Percentiles rank a stretch among this genome's conserved stretches.
These are phyloP conservation scores for Aspergillus brasiliensis DNA, from an alignment of 2,329 filamentous ascomycete species.

Conservation along the genomic window DNA sequence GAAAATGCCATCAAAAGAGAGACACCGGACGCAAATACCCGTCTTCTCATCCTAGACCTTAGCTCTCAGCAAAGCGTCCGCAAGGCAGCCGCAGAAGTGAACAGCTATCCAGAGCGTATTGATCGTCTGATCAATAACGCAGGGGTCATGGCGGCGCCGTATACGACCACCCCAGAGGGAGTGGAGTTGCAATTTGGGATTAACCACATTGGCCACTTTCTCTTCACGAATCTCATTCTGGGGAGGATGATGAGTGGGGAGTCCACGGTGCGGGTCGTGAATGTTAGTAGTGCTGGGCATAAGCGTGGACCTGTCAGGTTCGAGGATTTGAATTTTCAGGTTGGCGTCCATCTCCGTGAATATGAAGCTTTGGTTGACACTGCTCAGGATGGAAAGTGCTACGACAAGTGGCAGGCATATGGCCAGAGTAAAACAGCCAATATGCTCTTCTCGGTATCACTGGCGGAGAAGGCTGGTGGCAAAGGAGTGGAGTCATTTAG, in stretches of 20 bases:
- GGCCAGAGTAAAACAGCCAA: conserved; percentile 7
- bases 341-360: neutral
- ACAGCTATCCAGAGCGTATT: neutral
- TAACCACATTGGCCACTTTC: conserved; percentile 5
- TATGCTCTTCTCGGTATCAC: conserved; percentile 3
- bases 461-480: neutral
- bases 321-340: conserved; percentile 3
- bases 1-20: neutral
- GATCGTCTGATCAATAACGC: conserved; percentile 4
- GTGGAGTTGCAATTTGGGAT: conserved; percentile 7
- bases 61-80: neutral
- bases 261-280: neutral
- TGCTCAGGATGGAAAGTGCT: neutral
- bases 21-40: neutral
- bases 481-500: neutral
- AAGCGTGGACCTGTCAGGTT: neutral
- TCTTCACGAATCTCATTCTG: neutral
- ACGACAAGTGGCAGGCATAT: conserved; percentile 13
- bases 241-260: neutral
- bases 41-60: neutral
- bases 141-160: conserved; percentile 4
- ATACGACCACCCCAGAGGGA: neutral
- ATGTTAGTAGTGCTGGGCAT: conserved; percentile 2
- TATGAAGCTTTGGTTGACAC: neutral
- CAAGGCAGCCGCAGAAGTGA: neutral